Evolutionary conservation across 2,329 filamentous ascomycete genomes (phyloP), one percentile per base, ranked within the genome.

Genomic region (Fusarium sp.): DNA sequence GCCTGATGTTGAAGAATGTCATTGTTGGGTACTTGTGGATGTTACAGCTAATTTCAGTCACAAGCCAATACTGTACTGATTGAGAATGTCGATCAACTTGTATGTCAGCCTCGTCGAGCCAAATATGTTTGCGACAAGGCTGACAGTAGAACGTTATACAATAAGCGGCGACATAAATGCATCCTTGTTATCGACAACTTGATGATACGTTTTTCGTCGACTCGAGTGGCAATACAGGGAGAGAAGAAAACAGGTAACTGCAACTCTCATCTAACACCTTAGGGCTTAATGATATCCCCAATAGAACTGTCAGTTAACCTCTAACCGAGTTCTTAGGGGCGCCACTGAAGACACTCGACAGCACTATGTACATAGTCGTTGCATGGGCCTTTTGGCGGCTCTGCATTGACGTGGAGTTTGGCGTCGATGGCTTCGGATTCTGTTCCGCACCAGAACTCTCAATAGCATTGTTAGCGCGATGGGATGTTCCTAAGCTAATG

Each of bases 1-100:
- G 72, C 40, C 73, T 74, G 69, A 67, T 74, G 42, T 64, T 64
- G 57, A 58, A 67, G 68, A 68, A 71, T 69, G 55, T 30, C 61
- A 71, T 69, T 56, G 55, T 62, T 48, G 51, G 60, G 47, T 41
- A 61, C 52, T 48, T 66, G 57, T 62, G 59, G 16, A n/a, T n/a
- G 9, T 27, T 41, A 10, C 37, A 20, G 18, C 20, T 57, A 57
- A 61, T 56, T 44, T 65, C n/a, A 11, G 9, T 20, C 32, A 32
- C 24, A 14, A n/a, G 18, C 32, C 48, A 27, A 16, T 25, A n/a
- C 18, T 37, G 10, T n/a, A 37, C 22, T 10, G 24, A 51, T 8
- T 9, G n/a, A 52, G 24, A 25, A 27, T 24, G 12, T 41, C 24
- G 12, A 20, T 40, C 27, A 27, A 20, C 20, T 58, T 57, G 51